Conservation (phyloP, 768 basidiomycete genomes). For the Tulasnella sp. region DNA sequence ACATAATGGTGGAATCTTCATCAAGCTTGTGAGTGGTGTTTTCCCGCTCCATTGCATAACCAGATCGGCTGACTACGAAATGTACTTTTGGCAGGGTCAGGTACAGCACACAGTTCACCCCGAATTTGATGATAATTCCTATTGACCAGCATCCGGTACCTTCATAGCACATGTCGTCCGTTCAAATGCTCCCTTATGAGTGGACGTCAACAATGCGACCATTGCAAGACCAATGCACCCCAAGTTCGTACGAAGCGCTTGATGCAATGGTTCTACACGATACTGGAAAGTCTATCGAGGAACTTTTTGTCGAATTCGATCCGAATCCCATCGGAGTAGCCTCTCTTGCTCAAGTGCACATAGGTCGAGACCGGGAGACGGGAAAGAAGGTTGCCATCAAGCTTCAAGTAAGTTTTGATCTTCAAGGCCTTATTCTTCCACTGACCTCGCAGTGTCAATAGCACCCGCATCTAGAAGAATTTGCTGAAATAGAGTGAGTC, state of each 20-base stretch:
- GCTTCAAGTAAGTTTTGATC: conserved; percentile 30
- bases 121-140: background rate
- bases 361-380: conserved; percentile 65
- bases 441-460: conserved; percentile 42
- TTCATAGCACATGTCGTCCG: conserved; percentile 81
- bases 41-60: background rate
- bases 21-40: conserved; percentile 51
- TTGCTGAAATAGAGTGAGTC: conserved; percentile 84
- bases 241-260: conserved; percentile 75
- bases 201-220: conserved; percentile 59
- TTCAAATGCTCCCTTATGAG: conserved; percentile 55
- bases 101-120: background rate
- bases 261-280: conserved; percentile 74
- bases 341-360: conserved; percentile 93
- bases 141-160: conserved; percentile 33
- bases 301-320: conserved; percentile 83
- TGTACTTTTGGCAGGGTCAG: conserved; percentile 7
- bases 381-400: conserved; percentile 84
- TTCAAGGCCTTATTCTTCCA: background rate
- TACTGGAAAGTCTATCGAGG: conserved; percentile 65
- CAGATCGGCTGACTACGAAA: background rate
- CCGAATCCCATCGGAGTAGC: conserved; percentile 89
- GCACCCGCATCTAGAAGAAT: conserved; percentile 91
- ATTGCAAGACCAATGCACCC: conserved; percentile 88
- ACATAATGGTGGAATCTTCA: conserved; percentile 86